Evolutionary conservation across 2,329 filamentous ascomycete genomes (phyloP).

Genomic region (Plectosphaerella plurivora): DNA sequence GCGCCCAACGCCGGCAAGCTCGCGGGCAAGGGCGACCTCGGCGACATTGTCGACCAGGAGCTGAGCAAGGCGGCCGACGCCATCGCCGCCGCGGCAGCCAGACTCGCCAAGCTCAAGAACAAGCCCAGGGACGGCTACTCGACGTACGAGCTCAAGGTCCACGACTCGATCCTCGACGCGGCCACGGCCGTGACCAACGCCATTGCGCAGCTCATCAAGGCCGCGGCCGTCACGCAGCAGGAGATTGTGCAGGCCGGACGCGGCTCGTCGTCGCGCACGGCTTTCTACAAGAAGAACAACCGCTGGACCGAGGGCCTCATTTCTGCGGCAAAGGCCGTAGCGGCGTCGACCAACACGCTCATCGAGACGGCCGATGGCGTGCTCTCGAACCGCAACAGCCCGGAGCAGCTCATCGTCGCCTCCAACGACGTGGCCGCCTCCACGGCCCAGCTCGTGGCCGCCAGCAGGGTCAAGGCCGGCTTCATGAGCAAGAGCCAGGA

Average conservation of each 20-base stretch:
- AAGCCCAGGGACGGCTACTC: slow-evolving; percentile 95
- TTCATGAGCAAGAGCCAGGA: slow-evolving; percentile 99
- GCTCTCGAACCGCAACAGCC: slow-evolving; percentile 83
- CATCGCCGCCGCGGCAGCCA: slow-evolving; percentile 85
- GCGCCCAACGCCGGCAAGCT: slow-evolving; percentile 84
- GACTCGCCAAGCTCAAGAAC: slow-evolving; percentile 87
- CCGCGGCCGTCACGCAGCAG: slow-evolving; percentile 85
- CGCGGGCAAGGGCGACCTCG: slow-evolving; percentile 76
- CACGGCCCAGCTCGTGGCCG: slow-evolving; percentile 93
- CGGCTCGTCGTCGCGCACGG: slow-evolving; percentile 79
- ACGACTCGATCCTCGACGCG: slow-evolving; percentile 90
- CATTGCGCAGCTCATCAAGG: slow-evolving; percentile 91
- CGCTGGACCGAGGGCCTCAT: slow-evolving; percentile 98
- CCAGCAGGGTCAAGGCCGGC: slow-evolving; percentile 90
- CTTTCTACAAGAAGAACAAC: slow-evolving; percentile 99
- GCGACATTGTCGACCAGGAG: slow-evolving; percentile 88
- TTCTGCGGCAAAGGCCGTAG: slow-evolving; percentile 94
- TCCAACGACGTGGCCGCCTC: slow-evolving; percentile 96
- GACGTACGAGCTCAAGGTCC: slow-evolving; percentile 93
- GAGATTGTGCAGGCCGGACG: slow-evolving; percentile 94
- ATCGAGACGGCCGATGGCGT: slow-evolving; percentile 98
- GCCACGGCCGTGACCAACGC: slow-evolving; percentile 91
- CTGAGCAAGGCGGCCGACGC: slow-evolving; percentile 91
- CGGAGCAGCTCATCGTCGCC: slow-evolving; percentile 95
- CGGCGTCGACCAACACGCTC: slow-evolving; percentile 85